These are phyloP conservation scores for Pseudopediastrum boryanum DNA, from an alignment of 139 green algal genomes.

Conservation along the genomic window DNA sequence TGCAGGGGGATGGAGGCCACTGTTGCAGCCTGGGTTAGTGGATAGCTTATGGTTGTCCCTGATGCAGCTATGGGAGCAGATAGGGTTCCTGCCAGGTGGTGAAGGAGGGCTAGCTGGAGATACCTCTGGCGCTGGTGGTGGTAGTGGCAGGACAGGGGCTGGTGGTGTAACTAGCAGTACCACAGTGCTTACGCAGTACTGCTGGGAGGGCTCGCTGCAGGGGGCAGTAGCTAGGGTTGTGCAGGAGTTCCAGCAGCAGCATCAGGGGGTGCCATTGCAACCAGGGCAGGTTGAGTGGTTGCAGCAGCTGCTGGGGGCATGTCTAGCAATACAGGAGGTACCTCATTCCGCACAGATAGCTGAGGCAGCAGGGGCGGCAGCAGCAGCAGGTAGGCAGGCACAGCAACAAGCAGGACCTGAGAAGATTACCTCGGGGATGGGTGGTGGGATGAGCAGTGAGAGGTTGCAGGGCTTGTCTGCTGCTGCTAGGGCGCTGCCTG, in stretches of 20 bases:
- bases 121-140: background rate
- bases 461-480: too few relatives aligned
- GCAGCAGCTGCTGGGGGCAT: constrained; percentile 16
- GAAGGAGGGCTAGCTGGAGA: background rate
- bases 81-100: background rate
- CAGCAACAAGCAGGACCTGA: background rate
- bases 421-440: too few relatives aligned
- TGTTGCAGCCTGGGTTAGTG: constrained; percentile 27
- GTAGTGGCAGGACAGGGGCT: background rate
- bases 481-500: too few relatives aligned
- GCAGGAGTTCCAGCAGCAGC: constrained; percentile 13
- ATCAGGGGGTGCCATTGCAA: background rate
- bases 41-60: constrained; percentile 5
- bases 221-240: background rate
- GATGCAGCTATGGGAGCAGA: background rate
- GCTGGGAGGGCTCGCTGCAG: background rate
- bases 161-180: background rate
- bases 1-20: constrained; percentile 7
- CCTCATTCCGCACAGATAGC: background rate
- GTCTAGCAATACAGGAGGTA: constrained; percentile 1
- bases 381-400: background rate
- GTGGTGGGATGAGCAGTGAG: too few relatives aligned
- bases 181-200: constrained; percentile 1
- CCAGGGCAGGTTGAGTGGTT: background rate
- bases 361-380: background rate